phyloP scores from a whole-genome alignment of 2,329 filamentous ascomycete genomes.

The Pseudogymnoascus sp. region DNA sequence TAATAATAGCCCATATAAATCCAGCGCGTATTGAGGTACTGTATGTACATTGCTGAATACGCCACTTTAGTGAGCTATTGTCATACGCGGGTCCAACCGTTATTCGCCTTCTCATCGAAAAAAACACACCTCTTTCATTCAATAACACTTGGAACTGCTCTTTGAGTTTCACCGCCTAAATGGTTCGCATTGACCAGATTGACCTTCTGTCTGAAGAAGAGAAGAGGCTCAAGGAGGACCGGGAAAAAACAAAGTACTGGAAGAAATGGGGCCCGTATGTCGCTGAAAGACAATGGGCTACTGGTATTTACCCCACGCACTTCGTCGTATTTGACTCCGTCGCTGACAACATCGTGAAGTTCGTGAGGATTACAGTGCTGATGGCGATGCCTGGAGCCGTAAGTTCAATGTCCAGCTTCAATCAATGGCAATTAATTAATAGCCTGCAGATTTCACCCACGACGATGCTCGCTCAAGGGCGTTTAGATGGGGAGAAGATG shows the following conservation, averaged over 20 bases:
- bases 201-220: conserved; percentile 87
- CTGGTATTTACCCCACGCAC: conserved; percentile 45
- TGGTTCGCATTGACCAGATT: conserved; percentile 86
- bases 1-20: not conserved
- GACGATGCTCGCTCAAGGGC: conserved; percentile 82
- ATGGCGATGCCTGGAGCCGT: conserved; percentile 95
- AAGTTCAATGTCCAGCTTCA: conserved; percentile 35
- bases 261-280: conserved; percentile 97
- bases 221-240: conserved; percentile 78
- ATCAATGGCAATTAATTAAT: conserved; percentile 23
- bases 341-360: conserved; percentile 41
- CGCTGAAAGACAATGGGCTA: conserved; percentile 91
- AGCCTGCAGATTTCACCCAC: conserved; percentile 72
- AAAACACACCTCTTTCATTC: not conserved
- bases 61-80: conserved; percentile 1
- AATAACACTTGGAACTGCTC: not conserved
- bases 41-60: not conserved
- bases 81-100: not conserved
- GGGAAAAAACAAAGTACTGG: conserved; percentile 81
- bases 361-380: conserved; percentile 81
- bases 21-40: not conserved
- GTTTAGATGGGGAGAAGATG: conserved; percentile 94
- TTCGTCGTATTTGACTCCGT: conserved; percentile 1
- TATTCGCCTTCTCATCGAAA: not conserved
- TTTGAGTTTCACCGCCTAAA: conserved; percentile 30